These are phyloP conservation scores for Hypoxylon fragiforme DNA, from an alignment of 495 filamentous ascomycete genomes.

Conservation along the genomic window DNA sequence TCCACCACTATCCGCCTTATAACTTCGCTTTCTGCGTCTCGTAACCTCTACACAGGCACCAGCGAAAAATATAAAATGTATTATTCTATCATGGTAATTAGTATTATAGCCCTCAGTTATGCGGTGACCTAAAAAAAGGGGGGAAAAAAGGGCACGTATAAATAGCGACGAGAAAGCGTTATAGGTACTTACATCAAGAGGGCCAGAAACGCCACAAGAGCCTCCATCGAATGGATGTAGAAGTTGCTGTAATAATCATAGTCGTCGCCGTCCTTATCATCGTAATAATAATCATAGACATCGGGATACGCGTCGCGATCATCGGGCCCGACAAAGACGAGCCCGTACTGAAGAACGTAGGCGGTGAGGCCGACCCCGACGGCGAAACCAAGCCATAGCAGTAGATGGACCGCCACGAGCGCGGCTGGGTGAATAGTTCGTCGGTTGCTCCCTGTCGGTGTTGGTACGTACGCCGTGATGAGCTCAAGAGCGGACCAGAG, in stretches of 20 bases:
- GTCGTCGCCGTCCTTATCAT: background rate
- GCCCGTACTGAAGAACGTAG: slow-evolving; percentile 13
- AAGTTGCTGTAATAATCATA: slow-evolving; percentile 16
- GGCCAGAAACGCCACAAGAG: slow-evolving; percentile 26
- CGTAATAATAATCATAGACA: slow-evolving; percentile 19
- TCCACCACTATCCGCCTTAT: no score
- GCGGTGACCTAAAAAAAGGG: background rate
- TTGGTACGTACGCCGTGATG: slow-evolving; percentile 4
- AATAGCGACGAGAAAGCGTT: no score
- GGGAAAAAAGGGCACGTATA: no score
- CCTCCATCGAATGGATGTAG: slow-evolving; percentile 4
- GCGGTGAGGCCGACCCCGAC: slow-evolving; percentile 22
- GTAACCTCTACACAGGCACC: slow-evolving; percentile 41
- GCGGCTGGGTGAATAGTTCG: slow-evolving; percentile 30
- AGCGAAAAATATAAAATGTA: slow-evolving; percentile 46
- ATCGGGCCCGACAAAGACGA: slow-evolving; percentile 4
- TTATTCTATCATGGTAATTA: slow-evolving; percentile 10
- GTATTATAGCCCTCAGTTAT: background rate
- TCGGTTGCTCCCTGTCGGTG: background rate
- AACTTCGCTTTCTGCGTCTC: background rate
- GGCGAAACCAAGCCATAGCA: slow-evolving; percentile 24
- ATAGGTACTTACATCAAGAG: slow-evolving; percentile 34
- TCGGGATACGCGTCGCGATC: slow-evolving; percentile 11
- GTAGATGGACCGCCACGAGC: slow-evolving; percentile 17
- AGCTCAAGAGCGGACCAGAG: slow-evolving; percentile 24